Evolutionary conservation across 805 yeast genomes (phyloP).

Genomic region (Wickerhamiella sergipiensis): DNA sequence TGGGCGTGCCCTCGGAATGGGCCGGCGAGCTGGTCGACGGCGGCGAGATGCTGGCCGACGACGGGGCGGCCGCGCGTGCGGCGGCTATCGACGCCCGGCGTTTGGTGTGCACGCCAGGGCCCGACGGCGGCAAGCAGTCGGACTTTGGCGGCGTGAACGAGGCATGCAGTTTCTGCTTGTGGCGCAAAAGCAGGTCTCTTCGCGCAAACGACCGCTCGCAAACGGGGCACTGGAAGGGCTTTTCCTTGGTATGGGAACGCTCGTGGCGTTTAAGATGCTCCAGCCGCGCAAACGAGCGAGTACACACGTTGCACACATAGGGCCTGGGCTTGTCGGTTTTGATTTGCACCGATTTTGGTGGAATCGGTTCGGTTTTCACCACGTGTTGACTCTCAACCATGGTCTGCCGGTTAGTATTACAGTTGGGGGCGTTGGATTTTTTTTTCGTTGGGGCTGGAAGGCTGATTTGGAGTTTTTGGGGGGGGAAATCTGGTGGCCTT

Average conservation of each 20-base stretch:
- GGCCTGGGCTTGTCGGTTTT: constrained; percentile 93
- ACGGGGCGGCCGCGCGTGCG: neutral
- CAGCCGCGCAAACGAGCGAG: constrained; percentile 87
- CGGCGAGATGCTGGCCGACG: neutral
- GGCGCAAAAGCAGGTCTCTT: constrained; percentile 57
- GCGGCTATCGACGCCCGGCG: neutral
- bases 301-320: constrained; percentile 77
- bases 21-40: neutral
- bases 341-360: constrained; percentile 68
- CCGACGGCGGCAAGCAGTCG: neutral
- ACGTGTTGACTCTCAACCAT: constrained; percentile 10
- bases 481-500: too few species aligned
- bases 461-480: too few species aligned
- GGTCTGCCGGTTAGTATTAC: constrained; percentile 3
- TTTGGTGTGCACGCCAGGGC: neutral
- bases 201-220: constrained; percentile 95
- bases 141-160: constrained; percentile 19
- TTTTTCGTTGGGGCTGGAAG: too few species aligned
- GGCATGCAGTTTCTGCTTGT: constrained; percentile 81
- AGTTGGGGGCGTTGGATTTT: neutral
- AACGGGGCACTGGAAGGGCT: constrained; percentile 90
- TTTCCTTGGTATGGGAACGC: constrained; percentile 87
- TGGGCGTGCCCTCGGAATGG: neutral
- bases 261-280: constrained; percentile 93
- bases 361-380: constrained; percentile 47